phyloP scores from a whole-genome alignment of 73 alveolate genomes.

The Symbiodinium pilosum region DNA sequence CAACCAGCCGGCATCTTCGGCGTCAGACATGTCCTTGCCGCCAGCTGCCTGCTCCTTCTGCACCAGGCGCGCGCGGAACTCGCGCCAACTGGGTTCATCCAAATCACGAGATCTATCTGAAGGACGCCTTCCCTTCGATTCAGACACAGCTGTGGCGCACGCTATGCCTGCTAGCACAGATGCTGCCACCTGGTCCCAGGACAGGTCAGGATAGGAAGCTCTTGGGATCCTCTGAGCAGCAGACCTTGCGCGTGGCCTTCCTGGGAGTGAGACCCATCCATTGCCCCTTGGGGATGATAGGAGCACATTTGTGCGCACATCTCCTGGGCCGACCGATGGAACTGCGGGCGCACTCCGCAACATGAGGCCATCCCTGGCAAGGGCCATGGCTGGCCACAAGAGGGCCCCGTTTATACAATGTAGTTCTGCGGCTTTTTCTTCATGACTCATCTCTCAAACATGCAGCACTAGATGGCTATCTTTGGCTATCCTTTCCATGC shows the following conservation, averaged over 20 bases:
- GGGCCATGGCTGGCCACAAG: not conserved
- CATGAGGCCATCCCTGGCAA: not conserved
- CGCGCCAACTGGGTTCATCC: not conserved
- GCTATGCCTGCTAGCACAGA: slow-evolving; percentile 9
- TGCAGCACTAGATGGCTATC: no score
- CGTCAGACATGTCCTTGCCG: not conserved
- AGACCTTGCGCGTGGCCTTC: no score
- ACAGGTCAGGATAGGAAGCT: not conserved
- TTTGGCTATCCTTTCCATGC: no score
- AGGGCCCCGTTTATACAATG: not conserved
- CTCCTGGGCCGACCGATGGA: not conserved
- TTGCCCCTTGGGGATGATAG: not conserved
- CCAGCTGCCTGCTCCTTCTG: not conserved
- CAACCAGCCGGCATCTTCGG: not conserved
- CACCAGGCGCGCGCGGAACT: slow-evolving; percentile 6
- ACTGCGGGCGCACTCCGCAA: not conserved
- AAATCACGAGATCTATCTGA: not conserved
- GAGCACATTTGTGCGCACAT: not conserved
- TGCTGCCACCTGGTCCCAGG: not conserved
- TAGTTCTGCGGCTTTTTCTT: no score
- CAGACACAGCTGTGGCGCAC: not conserved
- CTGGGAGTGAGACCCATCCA: not conserved
- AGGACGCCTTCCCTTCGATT: not conserved
- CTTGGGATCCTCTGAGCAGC: not conserved
- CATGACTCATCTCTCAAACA: no score